A percentile compares a stretch with the other conserved stretches of the same genome.
Evolutionary conservation across 78 protist species (phyloP).

Genomic region (Diacronema lutheri): DNA sequence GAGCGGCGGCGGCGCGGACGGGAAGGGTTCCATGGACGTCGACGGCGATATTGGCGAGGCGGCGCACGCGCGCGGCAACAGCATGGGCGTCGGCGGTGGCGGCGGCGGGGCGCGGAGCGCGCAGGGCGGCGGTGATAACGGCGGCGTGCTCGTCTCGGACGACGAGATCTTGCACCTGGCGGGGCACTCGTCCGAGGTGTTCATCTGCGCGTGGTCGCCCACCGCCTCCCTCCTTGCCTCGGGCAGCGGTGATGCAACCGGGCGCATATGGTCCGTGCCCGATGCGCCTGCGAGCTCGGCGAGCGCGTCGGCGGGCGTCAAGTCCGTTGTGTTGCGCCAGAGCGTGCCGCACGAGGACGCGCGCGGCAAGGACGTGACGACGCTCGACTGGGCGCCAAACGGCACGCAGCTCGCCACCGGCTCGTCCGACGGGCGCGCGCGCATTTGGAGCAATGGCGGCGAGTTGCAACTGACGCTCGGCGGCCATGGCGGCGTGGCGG

Average conservation of each 20-base stretch:
- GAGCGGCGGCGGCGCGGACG: background rate
- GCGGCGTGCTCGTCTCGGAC: slow-evolving; percentile 30
- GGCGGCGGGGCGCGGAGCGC: background rate
- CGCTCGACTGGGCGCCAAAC: slow-evolving; percentile 83
- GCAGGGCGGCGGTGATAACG: background rate
- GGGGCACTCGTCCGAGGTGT: slow-evolving; percentile 76
- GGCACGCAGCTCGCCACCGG: slow-evolving; percentile 90
- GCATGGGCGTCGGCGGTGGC: background rate
- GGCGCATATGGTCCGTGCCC: slow-evolving; percentile 77
- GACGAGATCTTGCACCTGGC: slow-evolving; percentile 38
- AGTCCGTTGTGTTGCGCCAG: background rate
- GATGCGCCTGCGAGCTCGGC: background rate
- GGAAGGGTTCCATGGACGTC: background rate
- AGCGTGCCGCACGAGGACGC: background rate
- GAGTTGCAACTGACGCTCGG: slow-evolving; percentile 51
- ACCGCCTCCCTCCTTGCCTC: slow-evolving; percentile 4
- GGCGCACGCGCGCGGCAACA: background rate
- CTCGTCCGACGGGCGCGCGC: slow-evolving; percentile 87
- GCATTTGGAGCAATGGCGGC: slow-evolving; percentile 58
- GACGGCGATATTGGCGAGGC: background rate
- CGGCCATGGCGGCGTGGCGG: no score
- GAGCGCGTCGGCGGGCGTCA: background rate
- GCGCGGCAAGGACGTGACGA: slow-evolving; percentile 77
- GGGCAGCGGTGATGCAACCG: slow-evolving; percentile 85
- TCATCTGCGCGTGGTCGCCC: slow-evolving; percentile 78